Evolutionary conservation across 108 stramenopile genomes (phyloP), one percentile per base, ranked within the genome.

Genomic region (Nannochloropsis salina): DNA sequence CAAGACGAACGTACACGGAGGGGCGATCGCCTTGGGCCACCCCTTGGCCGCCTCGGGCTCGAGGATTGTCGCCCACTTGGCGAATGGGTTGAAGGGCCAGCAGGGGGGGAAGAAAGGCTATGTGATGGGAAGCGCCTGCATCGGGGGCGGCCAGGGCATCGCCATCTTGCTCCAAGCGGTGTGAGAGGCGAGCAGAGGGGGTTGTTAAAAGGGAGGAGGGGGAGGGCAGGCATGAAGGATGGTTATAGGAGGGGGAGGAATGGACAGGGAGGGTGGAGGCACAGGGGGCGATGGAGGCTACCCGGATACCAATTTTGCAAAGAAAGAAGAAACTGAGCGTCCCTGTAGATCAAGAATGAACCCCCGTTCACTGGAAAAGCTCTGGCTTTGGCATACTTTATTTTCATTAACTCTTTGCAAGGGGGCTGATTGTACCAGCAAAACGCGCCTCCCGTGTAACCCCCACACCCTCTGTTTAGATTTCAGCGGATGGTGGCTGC

Each of bases 91-190:
- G 85, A 89, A 87, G 80, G 86, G 93, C 43, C 12, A 82, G 81
- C 18, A 83, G 42, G 42, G 93, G 40, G 88, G 84, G 21, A 85
- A 87, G 15, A 81, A 82, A 43, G 91, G 82, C 82, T 88, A 90
- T 41, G 94, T 95, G 87, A 92, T 99, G 81, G 99, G 99, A 10
- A 92, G 95, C 51, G 99, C 99, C 22, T 99, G 99, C 89, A 99
- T 99, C 84, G 99, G 99, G 61, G 99, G 99, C 83, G 99, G 99
- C 80, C 97, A 98, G 88, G 97, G 98, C n/a, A 97, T 99, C 92
- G 98, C 97, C 42, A 92, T 98, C 18, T 93, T 98, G 4, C 89
- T 99, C 61, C 97, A 98, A 85, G 61, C 20, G 6, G 61, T 74
- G 15, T 74, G n/a, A 6, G 15, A n/a, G 8, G 3, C 20, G 61